Evolutionary conservation across 306 rosid genomes (phyloP).

Genomic region (Sesbania bispinosa): DNA sequence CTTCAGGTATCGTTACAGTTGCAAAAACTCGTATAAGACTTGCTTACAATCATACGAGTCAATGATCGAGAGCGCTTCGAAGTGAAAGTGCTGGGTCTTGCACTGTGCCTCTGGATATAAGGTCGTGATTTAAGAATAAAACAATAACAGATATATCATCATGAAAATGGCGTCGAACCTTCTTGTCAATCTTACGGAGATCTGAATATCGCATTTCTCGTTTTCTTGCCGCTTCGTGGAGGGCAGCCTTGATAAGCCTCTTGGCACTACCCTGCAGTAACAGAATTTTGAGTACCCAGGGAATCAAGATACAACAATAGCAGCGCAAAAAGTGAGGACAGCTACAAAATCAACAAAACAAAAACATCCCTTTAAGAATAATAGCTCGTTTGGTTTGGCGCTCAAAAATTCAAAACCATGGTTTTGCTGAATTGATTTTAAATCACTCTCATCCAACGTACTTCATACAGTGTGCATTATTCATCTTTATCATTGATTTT

Average conservation of each 20-base stretch:
- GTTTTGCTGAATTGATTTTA: too few species aligned
- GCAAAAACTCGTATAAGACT: slow-evolving; percentile 22
- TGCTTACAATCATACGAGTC: slow-evolving; percentile 25
- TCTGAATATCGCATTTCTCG: slow-evolving; percentile 77
- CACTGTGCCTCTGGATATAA: slow-evolving; percentile 54
- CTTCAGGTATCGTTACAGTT: too few species aligned
- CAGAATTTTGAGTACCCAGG: not conserved
- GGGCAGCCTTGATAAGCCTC: slow-evolving; percentile 72
- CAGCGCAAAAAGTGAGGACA: not conserved
- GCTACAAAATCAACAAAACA: too few species aligned
- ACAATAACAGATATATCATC: slow-evolving; percentile 85
- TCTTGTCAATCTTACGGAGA: slow-evolving; percentile 74
- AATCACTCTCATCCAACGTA: too few species aligned
- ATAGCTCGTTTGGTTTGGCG: too few species aligned
- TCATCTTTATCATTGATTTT: too few species aligned
- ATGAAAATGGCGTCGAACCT: slow-evolving; percentile 84
- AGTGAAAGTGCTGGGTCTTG: slow-evolving; percentile 54
- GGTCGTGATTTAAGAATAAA: slow-evolving; percentile 83
- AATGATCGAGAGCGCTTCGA: slow-evolving; percentile 58
- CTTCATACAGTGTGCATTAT: too few species aligned
- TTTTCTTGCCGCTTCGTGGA: slow-evolving; percentile 80
- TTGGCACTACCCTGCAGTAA: slow-evolving; percentile 75
- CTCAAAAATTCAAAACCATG: too few species aligned
- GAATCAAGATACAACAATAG: not conserved
- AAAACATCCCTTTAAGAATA: too few species aligned